A percentile compares a stretch with the other conserved stretches of the same genome.
These are phyloP conservation scores for Monilinia fructicola DNA, from an alignment of 2,329 filamentous ascomycete species.

Conservation along the genomic window DNA sequence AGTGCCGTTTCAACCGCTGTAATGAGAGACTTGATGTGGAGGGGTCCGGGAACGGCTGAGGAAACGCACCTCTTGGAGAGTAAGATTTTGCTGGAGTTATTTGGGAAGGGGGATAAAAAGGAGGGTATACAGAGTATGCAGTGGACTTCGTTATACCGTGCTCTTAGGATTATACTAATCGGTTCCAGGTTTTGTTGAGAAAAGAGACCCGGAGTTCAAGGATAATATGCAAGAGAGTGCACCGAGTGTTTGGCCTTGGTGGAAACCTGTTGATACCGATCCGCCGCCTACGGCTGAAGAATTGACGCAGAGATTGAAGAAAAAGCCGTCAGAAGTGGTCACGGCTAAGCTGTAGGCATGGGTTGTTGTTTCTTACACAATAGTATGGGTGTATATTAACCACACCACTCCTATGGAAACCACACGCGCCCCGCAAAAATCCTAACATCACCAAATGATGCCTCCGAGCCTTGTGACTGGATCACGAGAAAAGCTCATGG, in stretches of 20 bases:
- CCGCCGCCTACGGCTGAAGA: slow-evolving; percentile 35
- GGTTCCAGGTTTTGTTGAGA: slow-evolving; percentile 52
- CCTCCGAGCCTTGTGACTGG: no score
- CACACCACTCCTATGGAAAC: no score
- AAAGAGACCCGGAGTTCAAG: slow-evolving; percentile 55
- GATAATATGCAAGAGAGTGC: slow-evolving; percentile 57
- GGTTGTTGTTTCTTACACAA: neutral
- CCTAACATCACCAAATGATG: no score
- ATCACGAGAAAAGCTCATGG: no score
- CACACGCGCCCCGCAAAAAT: no score
- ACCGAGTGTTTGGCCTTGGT: slow-evolving; percentile 60
- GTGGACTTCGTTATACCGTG: neutral
- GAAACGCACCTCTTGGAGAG: slow-evolving; percentile 70
- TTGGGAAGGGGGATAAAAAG: slow-evolving; percentile 55
- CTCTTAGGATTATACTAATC: neutral
- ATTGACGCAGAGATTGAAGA: slow-evolving; percentile 28
- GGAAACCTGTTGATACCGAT: slow-evolving; percentile 51
- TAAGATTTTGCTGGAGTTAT: slow-evolving; percentile 60
- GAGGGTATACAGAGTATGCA: slow-evolving; percentile 54
- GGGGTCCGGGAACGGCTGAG: slow-evolving; percentile 59
- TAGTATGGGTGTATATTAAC: neutral
- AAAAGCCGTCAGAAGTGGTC: neutral
- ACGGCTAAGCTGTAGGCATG: slow-evolving; percentile 5
- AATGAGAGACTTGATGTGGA: slow-evolving; percentile 71
- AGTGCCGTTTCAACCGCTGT: slow-evolving; percentile 62